Evolutionary conservation across 140 eudicot species (phyloP).

Genomic region (Oenanthe javanica): DNA sequence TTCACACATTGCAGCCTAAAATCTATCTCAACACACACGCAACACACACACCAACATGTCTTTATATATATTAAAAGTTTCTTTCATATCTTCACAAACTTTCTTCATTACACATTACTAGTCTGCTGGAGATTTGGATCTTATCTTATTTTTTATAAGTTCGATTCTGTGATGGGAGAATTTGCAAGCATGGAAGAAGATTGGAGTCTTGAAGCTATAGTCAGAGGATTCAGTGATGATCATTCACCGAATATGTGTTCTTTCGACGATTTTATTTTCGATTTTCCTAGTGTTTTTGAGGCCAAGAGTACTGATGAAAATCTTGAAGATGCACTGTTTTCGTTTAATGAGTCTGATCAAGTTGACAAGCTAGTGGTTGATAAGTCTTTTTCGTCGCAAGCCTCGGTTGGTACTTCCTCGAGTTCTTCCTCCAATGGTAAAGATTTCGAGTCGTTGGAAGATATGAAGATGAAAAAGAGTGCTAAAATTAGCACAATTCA

Average conservation of each 20-base stretch:
- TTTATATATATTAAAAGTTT: neutral
- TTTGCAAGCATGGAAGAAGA: constrained; percentile 18
- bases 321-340: neutral
- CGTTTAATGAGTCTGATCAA: constrained; percentile 33
- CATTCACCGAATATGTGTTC: neutral
- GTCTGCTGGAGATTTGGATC: neutral
- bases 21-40: neutral
- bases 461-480: neutral
- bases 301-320: neutral
- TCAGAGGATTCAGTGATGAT: constrained; percentile 25
- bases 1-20: constrained; percentile 1
- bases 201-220: constrained; percentile 61
- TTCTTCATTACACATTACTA: neutral
- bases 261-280: neutral
- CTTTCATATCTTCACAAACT: neutral
- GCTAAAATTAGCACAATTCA: constrained; percentile 8
- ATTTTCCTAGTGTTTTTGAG: constrained; percentile 12
- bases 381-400: constrained; percentile 13
- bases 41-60: neutral
- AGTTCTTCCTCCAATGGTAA: neutral
- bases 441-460: neutral
- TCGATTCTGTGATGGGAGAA: constrained; percentile 11
- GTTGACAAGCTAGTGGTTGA: constrained; percentile 36
- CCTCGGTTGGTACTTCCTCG: neutral
- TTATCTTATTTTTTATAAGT: neutral